Evolutionary conservation across 257 asterid species (phyloP), one percentile per base, ranked within the genome.

Genomic region (Fraxinus americana): DNA sequence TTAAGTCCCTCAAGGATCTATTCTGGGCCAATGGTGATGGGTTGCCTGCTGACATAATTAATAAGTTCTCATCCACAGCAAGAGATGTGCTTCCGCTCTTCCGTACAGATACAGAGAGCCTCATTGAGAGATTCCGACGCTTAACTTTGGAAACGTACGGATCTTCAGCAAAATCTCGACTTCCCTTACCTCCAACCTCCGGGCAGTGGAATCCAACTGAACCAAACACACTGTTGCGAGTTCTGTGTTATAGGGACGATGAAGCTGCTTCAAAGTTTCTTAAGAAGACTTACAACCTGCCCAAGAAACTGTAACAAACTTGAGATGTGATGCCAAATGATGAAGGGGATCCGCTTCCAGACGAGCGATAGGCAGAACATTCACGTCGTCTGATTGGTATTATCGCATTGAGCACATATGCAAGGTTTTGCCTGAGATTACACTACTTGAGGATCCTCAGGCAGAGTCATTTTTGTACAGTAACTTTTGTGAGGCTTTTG

Each of bases 1-100:
- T 91, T 86, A 91, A 88, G 85, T 85, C 95, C 39, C 86, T 96
- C 7, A 89, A 91, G 87, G 97, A 93, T 77, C 88, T 96, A 6
- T 96, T 93, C 88, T 93, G 87, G 90, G 98, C 99, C 25, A 86
- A 96, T 41, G 98, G 99, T 16, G 98, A 93, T 72, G 97, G 99
- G 70, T 85, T 96, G 83, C 92, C 98, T 2, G 81, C 81, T 27
- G 97, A 93, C 71, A 80, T 92, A 65, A 90, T 93, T 12, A 86
- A 90, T 48, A 93, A 93, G 75, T 90, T 89, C 54, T 92, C 97
- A n/a, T 72, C 90, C 17, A 82, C 92, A 0, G 95, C 80, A 0
- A 84, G 95, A 73, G 97, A 91, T 7, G 87, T 93, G 57, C 85
- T 96, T 75, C 96, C 98, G 1, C 95, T 96, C 21, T 83, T 92